Evolutionary conservation across 2,329 filamentous ascomycete species (phyloP), one percentile per base, ranked within the genome.

Genomic region (Microcera coccophila): DNA sequence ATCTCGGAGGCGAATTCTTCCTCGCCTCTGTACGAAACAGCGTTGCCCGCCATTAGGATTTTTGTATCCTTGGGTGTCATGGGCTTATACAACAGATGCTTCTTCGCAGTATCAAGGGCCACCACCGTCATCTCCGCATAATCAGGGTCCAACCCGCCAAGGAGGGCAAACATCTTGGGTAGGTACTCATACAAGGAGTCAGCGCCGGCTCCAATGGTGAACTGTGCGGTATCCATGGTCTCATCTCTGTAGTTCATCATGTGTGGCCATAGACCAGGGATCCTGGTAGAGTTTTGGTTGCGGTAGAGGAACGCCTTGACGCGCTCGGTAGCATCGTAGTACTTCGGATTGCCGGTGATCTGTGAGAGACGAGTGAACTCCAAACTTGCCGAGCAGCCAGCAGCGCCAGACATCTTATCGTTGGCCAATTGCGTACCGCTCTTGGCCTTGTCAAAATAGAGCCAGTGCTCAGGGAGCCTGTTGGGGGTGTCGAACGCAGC

Each of bases 301-400:
- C 73, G 68, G 49, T 81, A 74, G 37, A 90, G 75, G 45, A 81
- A 76, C 54, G 82, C 72, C 50, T 85, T 89, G 47, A 91, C 76
- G n/a, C 83, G 76, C 48, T 85, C 82, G 40, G 87, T 77, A 4
- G 84, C 85, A 63, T 88, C 84, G 62, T 85, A 90, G 65, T 86
- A 90, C 60, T 84, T 88, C 41, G 77, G 66, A 46, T 89, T 73
- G 38, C 79, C 79, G 0, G 86, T 88, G 44, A 90, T 68, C 64
- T 90, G 86, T 16, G 82, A 81, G 35, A 91, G 71, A 5, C 86
- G 73, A 3, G 84, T 88, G 59, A 90, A 88, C 59, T 90, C 86
- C 45, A 91, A 63, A 8, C 79, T 81, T 42, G 90, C 70, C 9
- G 84, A 85, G 22, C 85, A 85, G 14, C 67, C 65, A n/a, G 69